Evolutionary conservation across 2,329 filamentous ascomycete species (phyloP), one percentile per base, ranked within the genome.

Genomic region (Phialophora verrucosa): DNA sequence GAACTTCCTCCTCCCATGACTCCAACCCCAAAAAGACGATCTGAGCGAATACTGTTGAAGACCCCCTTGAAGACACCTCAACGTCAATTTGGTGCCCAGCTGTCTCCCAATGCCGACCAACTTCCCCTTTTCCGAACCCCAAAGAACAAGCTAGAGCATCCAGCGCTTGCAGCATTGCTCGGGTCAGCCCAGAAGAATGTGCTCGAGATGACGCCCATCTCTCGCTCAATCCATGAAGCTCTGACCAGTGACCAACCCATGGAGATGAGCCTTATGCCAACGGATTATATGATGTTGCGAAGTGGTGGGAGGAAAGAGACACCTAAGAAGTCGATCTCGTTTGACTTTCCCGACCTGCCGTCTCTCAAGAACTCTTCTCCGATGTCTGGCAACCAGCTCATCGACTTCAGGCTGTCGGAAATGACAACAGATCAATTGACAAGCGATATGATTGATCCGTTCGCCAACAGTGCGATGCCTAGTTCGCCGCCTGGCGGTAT

Each of bases 381-480:
- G 2, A 63, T 68, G 47, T 69, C 70, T 11, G 61, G 61, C 20
- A 62, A 67, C n/a, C 59, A 68, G 32, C 38, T 63, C 42, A 29
- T 66, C 50, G 63, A 67, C 32, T 66, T 71, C 62, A 62, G 59
- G 47, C 69, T 71, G 47, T 71, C 69, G 1, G 70, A 71, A 58
- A 38, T 73, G 55, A 67, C 71, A 20, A 71, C 65, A 38, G 73
- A 69, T 63, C 71, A 65, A 10, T 63, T 71, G 67, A 71, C 72
- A 71, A 75, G 69, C 29, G 74, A 74, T 51, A 75, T 74, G n/a
- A 67, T 78, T 49, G 80, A 82, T 62, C 76, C 82, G 64, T 79
- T 83, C 62, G 76, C 76, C 23, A 80, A 80, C 0, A 79, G 81
- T 72, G 74, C 62, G 31, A 82, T 83, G 79, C 81, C 80, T 42